Evolutionary conservation across 2,329 filamentous ascomycete genomes (phyloP), one percentile per base, ranked within the genome.

Genomic region (Talaromyces marneffei): DNA sequence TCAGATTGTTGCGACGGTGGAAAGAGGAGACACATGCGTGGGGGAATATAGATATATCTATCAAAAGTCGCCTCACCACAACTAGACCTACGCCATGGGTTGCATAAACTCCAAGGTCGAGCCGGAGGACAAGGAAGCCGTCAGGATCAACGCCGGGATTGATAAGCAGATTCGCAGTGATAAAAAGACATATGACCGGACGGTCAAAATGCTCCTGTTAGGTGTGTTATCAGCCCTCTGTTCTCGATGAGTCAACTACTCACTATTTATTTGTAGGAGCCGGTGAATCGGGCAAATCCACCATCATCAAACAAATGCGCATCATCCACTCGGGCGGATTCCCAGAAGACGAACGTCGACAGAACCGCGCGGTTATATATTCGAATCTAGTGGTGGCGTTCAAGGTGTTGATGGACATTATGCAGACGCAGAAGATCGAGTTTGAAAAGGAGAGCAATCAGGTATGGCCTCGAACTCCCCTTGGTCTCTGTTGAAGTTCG

Each of bases 231-330:
- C 31, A 18, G 5, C 18, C 25, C 57, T 42, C 16, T 18, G 35
- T n/a, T 29, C 50, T 33, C 9, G 20, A 66, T 48, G 37, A 52
- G 29, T 23, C 9, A 4, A 52, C 53, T 9, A 12, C 52, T 33
- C 18, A 55, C 35, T 16, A 27, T 8, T 14, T 16, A 27, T 8
- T 14, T 16, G 23, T 35, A 97, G 92, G 93, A 75, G 93, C 93
- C 70, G 93, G 93, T 72, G 93, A 97, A 78, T 94, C 89, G 62
- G 91, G 93, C 66, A 97, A 97, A 78, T 97, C 93, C 8, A 97
- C 93, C 1, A 92, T 97, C 63, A 85, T 97, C 66, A 97, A 97
- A 80, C 93, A 97, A 82, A 97, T 99, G 94, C 93, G 93, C 75
- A 87, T 99, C 76, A 97, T 99, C 69, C 94, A 97, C 75, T 87